phyloP scores from a whole-genome alignment of 2,329 filamentous ascomycete species.

The Clonostachys chloroleuca region DNA sequence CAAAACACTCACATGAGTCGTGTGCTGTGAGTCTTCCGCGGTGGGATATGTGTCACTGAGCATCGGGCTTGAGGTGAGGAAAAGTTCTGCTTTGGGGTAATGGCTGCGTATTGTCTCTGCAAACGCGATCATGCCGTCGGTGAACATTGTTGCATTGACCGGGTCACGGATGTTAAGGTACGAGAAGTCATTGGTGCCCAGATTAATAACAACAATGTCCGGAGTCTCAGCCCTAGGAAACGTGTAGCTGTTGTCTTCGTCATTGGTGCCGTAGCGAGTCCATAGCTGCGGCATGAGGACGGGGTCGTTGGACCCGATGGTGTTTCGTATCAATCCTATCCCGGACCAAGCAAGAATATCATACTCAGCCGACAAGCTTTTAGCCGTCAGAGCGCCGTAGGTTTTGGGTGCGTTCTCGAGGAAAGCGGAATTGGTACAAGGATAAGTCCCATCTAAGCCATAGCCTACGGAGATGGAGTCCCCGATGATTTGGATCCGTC shows the following conservation, averaged over 20 bases:
- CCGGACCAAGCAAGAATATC: constrained; percentile 36
- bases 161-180: constrained; percentile 21
- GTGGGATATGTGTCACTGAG: constrained; percentile 29
- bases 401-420: constrained; percentile 32
- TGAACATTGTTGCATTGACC: constrained; percentile 17
- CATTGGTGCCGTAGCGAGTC: constrained; percentile 34
- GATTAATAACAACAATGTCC: constrained; percentile 34
- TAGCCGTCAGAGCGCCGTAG: constrained; percentile 35
- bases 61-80: constrained; percentile 33
- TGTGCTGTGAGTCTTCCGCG: constrained; percentile 27
- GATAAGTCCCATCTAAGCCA: constrained; percentile 30
- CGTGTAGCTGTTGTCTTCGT: constrained; percentile 26
- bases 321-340: constrained; percentile 33
- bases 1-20: constrained; percentile 24
- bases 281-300: constrained; percentile 32
- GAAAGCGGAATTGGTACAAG: constrained; percentile 30
- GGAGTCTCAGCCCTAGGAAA: constrained; percentile 20
- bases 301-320: constrained; percentile 16
- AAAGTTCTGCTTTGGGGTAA: constrained; percentile 28
- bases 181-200: constrained; percentile 37
- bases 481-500: constrained; percentile 35
- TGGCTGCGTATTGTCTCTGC: constrained; percentile 21
- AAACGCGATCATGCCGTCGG: constrained; percentile 20
- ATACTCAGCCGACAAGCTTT: constrained; percentile 32
- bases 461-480: constrained; percentile 40